Evolutionary conservation across 108 stramenopile genomes (phyloP).

Genomic region (Schizochytrium sp.): DNA sequence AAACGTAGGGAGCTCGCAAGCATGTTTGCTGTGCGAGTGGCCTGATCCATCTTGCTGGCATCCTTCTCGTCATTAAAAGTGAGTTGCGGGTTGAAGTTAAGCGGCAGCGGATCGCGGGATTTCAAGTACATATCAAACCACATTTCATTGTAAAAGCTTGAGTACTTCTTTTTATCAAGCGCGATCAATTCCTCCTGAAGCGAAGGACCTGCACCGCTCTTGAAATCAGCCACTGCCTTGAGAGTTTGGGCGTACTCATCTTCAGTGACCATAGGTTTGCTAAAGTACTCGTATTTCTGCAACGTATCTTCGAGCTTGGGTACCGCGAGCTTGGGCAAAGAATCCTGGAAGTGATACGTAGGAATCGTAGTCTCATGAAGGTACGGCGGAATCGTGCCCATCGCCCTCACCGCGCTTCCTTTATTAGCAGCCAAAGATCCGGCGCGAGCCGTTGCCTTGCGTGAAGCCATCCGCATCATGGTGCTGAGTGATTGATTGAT

Average conservation of each 20-base stretch:
- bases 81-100: constrained; percentile 70
- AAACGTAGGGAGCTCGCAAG: constrained; percentile 28
- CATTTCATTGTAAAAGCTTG: constrained; percentile 69
- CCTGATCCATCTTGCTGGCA: constrained; percentile 70
- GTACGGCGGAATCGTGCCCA: constrained; percentile 60
- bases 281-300: constrained; percentile 64
- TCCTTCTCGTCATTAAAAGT: constrained; percentile 66
- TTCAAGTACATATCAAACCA: constrained; percentile 73
- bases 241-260: constrained; percentile 62
- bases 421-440: too few species aligned
- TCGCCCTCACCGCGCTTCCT: neutral
- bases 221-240: constrained; percentile 63
- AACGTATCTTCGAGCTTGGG: constrained; percentile 72
- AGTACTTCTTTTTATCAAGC: constrained; percentile 64
- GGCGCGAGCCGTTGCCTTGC: too few species aligned
- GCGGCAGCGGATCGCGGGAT: constrained; percentile 70
- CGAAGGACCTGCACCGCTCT: constrained; percentile 56
- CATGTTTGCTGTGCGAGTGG: constrained; percentile 53
- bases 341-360: constrained; percentile 69
- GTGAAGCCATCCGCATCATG: too few species aligned
- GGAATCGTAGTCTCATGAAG: constrained; percentile 65
- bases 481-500: too few species aligned
- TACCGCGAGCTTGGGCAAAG: constrained; percentile 68
- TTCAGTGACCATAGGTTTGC: constrained; percentile 58
- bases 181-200: constrained; percentile 67